A percentile compares a stretch with the other conserved stretches of the same genome.
Conservation (phyloP, 805 yeast genomes). For the Spathaspora girioi region DNA sequence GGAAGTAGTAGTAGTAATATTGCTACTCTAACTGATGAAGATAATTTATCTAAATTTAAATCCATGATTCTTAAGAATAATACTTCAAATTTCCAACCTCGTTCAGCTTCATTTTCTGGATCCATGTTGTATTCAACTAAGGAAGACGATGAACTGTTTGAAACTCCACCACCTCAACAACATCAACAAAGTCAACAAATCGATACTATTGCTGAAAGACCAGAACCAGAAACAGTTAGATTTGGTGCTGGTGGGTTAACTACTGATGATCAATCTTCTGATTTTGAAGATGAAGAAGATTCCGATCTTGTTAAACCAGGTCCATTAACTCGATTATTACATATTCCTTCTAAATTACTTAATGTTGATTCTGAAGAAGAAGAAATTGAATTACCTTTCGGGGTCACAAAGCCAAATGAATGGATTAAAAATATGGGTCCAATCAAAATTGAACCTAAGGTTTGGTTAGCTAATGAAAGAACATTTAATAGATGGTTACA, state of each 20-base stretch:
- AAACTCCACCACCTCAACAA: slow-evolving; percentile 5
- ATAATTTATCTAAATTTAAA: slow-evolving; percentile 40
- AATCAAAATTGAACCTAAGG: slow-evolving; percentile 92
- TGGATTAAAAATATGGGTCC: slow-evolving; percentile 88
- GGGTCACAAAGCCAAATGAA: slow-evolving; percentile 77
- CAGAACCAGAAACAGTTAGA: slow-evolving; percentile 39
- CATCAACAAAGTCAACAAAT: neutral
- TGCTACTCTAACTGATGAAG: slow-evolving; percentile 39
- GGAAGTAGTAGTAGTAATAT: slow-evolving; percentile 14
- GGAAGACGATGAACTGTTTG: slow-evolving; percentile 7
- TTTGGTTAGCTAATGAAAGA: slow-evolving; percentile 97
- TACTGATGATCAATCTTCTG: slow-evolving; percentile 23
- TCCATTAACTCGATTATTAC: slow-evolving; percentile 18
- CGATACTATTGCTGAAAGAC: slow-evolving; percentile 54
- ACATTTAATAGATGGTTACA: slow-evolving; percentile 95
- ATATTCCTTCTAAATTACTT: slow-evolving; percentile 38
- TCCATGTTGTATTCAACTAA: slow-evolving; percentile 15
- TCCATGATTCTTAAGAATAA: slow-evolving; percentile 31
- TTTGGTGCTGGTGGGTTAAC: neutral
- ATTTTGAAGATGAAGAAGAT: slow-evolving; percentile 16
- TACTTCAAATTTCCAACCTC: slow-evolving; percentile 27
- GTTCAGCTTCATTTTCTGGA: slow-evolving; percentile 39
- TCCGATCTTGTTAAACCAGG: neutral
- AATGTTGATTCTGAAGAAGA: slow-evolving; percentile 79
- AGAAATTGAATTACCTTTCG: slow-evolving; percentile 82